phyloP scores from a whole-genome alignment of 225 moss, liverwort and hornwort genomes.

The Physcomitrellopsis africana region DNA sequence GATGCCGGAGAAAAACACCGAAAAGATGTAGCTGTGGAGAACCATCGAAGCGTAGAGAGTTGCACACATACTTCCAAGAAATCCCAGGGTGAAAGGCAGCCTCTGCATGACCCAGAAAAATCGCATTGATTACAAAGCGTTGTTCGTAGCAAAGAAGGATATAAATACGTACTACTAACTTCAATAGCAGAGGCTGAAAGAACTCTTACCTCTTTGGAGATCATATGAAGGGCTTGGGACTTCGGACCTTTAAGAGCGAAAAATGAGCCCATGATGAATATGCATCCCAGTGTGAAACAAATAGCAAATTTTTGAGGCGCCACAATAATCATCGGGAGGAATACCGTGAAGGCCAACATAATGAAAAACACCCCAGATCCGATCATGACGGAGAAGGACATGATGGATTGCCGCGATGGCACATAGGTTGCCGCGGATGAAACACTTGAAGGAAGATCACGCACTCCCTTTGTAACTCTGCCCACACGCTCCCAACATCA shows the following conservation, averaged over 20 bases:
- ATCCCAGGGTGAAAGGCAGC: conserved; percentile 81
- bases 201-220: conserved; percentile 76
- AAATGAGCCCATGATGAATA: conserved; percentile 93
- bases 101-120: conserved; percentile 56
- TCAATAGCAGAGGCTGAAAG: neutral
- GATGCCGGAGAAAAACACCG: conserved; percentile 80
- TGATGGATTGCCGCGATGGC: conserved; percentile 79
- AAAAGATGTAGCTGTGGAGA: conserved; percentile 84
- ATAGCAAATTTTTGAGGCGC: conserved; percentile 87
- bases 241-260: conserved; percentile 93
- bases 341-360: conserved; percentile 82
- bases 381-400: conserved; percentile 80
- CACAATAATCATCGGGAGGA: conserved; percentile 78
- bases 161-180: neutral
- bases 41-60: conserved; percentile 92
- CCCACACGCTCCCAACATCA: conserved; percentile 46
- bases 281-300: conserved; percentile 89
- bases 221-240: conserved; percentile 90
- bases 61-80: conserved; percentile 86
- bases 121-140: conserved; percentile 5
- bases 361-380: conserved; percentile 90
- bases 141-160: neutral
- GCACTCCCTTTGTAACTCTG: conserved; percentile 90
- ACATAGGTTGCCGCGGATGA: conserved; percentile 74
- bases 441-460: conserved; percentile 87